These are phyloP conservation scores for Aspergillus unguis DNA, from an alignment of 2,329 filamentous ascomycete species.

Conservation along the genomic window DNA sequence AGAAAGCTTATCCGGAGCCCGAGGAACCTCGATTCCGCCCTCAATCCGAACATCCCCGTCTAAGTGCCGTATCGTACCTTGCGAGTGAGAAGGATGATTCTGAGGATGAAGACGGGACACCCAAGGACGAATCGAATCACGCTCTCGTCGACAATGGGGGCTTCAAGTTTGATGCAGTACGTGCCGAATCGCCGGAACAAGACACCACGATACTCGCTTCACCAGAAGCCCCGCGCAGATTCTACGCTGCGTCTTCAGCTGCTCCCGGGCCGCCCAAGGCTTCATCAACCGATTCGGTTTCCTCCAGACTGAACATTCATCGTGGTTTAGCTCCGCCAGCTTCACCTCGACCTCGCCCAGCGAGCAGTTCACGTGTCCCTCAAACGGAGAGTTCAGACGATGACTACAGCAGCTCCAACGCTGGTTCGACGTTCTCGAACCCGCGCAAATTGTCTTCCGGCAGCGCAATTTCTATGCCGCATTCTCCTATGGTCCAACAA, in stretches of 20 bases:
- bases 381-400: constrained; percentile 65
- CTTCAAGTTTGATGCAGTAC: constrained; percentile 25
- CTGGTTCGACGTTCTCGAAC: constrained; percentile 61
- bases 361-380: constrained; percentile 56
- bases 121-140: constrained; percentile 20
- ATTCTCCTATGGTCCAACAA: constrained; percentile 61
- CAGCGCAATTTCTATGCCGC: constrained; percentile 59
- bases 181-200: constrained; percentile 34
- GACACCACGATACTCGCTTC: constrained; percentile 17
- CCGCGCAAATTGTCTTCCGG: constrained; percentile 75
- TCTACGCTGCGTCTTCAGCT: constrained; percentile 19
- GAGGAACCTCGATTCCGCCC: constrained; percentile 56
- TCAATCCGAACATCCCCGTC: constrained; percentile 69
- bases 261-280: constrained; percentile 26
- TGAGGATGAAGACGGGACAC: constrained; percentile 38
- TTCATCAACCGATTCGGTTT: constrained; percentile 35
- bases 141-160: constrained; percentile 17
- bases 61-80: constrained; percentile 58
- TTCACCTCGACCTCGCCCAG: constrained; percentile 42
- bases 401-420: constrained; percentile 60
- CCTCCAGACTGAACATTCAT: constrained; percentile 37
- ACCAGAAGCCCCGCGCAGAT: constrained; percentile 19
- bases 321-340: constrained; percentile 46
- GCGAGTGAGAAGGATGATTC: constrained; percentile 32
- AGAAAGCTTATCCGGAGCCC: constrained; percentile 36